Percentiles rank a stretch among this genome's conserved stretches.
Conservation (phyloP, 805 yeast species). For the Lipomyces oligophaga region DNA sequence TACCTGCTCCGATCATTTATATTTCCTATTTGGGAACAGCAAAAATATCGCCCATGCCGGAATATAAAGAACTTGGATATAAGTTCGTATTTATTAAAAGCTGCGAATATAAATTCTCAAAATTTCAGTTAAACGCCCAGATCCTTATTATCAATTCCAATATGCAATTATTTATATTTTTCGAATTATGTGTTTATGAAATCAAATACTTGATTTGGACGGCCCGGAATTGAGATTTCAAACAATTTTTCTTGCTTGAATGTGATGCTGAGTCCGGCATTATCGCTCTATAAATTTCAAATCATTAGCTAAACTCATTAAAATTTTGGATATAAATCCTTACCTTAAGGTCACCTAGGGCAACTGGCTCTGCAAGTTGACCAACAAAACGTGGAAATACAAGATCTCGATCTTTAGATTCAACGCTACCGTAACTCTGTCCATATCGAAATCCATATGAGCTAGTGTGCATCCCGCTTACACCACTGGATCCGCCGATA, state of each 20-base stretch:
- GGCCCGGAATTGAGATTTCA: constrained; percentile 11
- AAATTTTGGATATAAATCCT: neutral
- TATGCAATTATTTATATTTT: no score
- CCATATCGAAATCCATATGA: constrained; percentile 1
- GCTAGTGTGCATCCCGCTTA: neutral
- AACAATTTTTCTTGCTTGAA: constrained; percentile 26
- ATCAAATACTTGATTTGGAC: constrained; percentile 17
- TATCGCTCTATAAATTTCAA: constrained; percentile 7
- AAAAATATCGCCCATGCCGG: no score
- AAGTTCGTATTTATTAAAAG: no score
- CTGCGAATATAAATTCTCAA: no score
- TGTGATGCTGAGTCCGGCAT: constrained; percentile 2
- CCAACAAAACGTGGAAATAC: constrained; percentile 27
- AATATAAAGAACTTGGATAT: no score
- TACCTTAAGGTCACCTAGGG: constrained; percentile 13
- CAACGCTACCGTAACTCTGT: constrained; percentile 12
- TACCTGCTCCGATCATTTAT: no score
- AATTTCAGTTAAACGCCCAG: no score
- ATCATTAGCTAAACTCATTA: neutral
- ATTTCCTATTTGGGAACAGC: no score
- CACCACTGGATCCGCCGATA: constrained; percentile 25
- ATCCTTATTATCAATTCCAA: no score
- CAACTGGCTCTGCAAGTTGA: constrained; percentile 6
- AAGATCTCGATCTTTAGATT: constrained; percentile 19
- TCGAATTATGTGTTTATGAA: constrained; percentile 20